Percentiles rank a stretch among this genome's conserved stretches.
Conservation (phyloP, 306 rosid species). For the Corylus avellana region DNA sequence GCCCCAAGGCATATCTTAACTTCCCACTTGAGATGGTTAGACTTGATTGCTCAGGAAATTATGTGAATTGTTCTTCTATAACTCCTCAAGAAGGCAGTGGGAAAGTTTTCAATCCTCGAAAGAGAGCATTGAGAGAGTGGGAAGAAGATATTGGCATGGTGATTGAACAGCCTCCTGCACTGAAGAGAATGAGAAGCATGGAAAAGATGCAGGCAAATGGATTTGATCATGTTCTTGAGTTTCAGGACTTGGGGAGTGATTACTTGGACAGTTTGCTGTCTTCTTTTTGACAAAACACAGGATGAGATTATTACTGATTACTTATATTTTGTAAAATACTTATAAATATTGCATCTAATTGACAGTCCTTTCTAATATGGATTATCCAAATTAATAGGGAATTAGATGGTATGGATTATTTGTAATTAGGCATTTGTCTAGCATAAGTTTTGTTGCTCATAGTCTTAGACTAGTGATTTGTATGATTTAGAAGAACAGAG, state of each 20-base stretch:
- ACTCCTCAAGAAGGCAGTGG: constrained; percentile 4
- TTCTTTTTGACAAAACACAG: constrained; percentile 42
- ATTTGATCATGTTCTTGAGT: constrained; percentile 53
- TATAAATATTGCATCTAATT: neutral
- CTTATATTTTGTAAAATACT: neutral
- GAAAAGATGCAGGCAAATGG: constrained; percentile 39
- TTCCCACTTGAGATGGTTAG: constrained; percentile 70
- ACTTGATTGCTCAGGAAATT: constrained; percentile 18
- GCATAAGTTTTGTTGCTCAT: neutral
- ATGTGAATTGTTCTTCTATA: neutral
- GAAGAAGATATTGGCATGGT: constrained; percentile 35
- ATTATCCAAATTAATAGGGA: neutral
- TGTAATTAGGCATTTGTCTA: neutral
- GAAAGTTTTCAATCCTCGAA: constrained; percentile 26
- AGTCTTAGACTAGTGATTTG: too few relatives aligned
- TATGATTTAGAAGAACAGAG: neutral
- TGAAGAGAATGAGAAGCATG: constrained; percentile 42
- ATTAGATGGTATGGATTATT: neutral
- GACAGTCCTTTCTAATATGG: neutral
- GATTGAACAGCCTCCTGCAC: constrained; percentile 42
- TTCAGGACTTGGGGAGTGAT: constrained; percentile 85
- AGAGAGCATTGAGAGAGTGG: constrained; percentile 43
- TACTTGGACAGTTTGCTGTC: constrained; percentile 76
- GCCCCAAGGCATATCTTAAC: constrained; percentile 73
- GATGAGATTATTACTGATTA: neutral